phyloP scores from a whole-genome alignment of 371 early-diverging fungal species.

The Apophysomyces sp. region DNA sequence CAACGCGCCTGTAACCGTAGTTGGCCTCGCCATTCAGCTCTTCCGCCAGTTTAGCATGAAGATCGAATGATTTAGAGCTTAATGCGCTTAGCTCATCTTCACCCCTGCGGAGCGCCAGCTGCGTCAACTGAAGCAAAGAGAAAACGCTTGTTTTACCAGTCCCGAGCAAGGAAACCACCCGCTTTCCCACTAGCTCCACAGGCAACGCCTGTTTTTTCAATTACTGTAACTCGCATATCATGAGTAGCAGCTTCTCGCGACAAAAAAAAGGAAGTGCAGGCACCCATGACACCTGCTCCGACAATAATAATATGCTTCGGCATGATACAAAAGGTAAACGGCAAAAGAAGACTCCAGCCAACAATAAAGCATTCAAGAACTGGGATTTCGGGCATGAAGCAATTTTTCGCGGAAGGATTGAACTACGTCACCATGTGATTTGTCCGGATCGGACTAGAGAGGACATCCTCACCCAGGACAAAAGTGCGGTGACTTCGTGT shows the following conservation, averaged over 20 bases:
- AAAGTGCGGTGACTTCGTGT: too few species aligned
- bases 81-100: constrained; percentile 49
- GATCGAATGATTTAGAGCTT: constrained; percentile 53
- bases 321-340: constrained; percentile 2
- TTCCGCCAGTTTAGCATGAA: constrained; percentile 61
- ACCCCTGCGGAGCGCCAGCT: constrained; percentile 22
- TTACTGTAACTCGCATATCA: constrained; percentile 38
- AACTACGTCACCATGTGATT: too few species aligned
- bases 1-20: constrained; percentile 63
- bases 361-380: background rate
- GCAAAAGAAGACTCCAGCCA: background rate
- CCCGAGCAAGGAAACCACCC: constrained; percentile 71
- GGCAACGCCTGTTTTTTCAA: constrained; percentile 64
- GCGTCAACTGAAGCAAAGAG: background rate
- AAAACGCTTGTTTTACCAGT: constrained; percentile 39
- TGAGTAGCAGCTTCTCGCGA: constrained; percentile 21
- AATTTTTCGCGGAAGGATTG: too few species aligned
- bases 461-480: too few species aligned
- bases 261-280: constrained; percentile 63
- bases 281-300: constrained; percentile 67
- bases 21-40: constrained; percentile 47
- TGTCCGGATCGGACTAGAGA: too few species aligned
- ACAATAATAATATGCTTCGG: constrained; percentile 23
- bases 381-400: too few species aligned
- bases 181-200: constrained; percentile 69